Evolutionary conservation across 306 rosid genomes (phyloP), one percentile per base, ranked within the genome.

Genomic region (Betula pendula): DNA sequence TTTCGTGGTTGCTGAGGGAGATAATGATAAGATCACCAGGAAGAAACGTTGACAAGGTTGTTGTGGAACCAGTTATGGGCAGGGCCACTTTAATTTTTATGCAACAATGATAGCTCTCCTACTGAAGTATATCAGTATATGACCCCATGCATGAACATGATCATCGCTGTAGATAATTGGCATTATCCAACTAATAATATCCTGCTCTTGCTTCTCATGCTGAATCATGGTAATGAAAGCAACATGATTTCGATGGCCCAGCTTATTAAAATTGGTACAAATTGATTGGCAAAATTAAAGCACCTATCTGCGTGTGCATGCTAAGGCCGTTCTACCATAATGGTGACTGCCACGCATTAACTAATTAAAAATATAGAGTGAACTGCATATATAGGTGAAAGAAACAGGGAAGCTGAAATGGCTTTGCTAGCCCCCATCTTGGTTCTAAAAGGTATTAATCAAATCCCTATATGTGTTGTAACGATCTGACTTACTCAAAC

Each of bases 281-380:
- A 3, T 22, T 15, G 16, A 20, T 14, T 69, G 73, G 17, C 29
- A 69, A 38, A n/a, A n/a, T n/a, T n/a, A n/a, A 50, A 7, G 4
- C 13, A n/a, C 15, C 22, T 74, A 42, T 66, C 83, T 87, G 80
- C 29, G 53, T 81, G 73, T 81, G 84, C 91, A 87, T 82, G 93
- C 75, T 49, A 79, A 80, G 78, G 81, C 47, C 76, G 47, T 38
- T 68, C 42, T 67, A 24, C 74, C 55, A 67, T 63, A 68, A 38
- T 6, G 42, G 42, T 35, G 3, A 2, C 3, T 35, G 42, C 8
- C 42, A 38, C 42, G n/a, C n/a, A n/a, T n/a, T n/a, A n/a, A n/a
- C n/a, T n/a, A n/a, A n/a, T n/a, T n/a, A n/a, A n/a, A n/a, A n/a
- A n/a, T n/a, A n/a, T n/a, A n/a, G n/a, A n/a, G n/a, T n/a, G n/a